Evolutionary conservation across 2,329 filamentous ascomycete species (phyloP).

Genomic region (Seiridium unicorne): DNA sequence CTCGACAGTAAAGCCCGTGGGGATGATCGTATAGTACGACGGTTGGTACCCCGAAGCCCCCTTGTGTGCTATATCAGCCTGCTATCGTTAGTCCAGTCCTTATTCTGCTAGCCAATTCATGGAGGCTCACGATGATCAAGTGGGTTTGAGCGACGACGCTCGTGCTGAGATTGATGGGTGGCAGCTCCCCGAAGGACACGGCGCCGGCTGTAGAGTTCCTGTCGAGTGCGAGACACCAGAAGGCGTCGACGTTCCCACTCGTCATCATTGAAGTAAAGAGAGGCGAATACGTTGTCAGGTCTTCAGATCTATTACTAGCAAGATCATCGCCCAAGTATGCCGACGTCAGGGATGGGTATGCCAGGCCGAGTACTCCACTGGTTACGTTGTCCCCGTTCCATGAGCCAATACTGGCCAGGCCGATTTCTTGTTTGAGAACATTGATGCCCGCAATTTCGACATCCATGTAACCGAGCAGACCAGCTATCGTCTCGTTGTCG

Average conservation of each 20-base stretch:
- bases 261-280: slow-evolving; percentile 47
- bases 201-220: slow-evolving; percentile 45
- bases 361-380: slow-evolving; percentile 49
- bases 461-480: slow-evolving; percentile 45
- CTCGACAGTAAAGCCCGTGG: slow-evolving; percentile 45
- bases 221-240: slow-evolving; percentile 47
- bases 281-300: slow-evolving; percentile 40
- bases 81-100: slow-evolving; percentile 3
- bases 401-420: slow-evolving; percentile 46
- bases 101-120: neutral
- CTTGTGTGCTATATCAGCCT: slow-evolving; percentile 41
- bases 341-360: slow-evolving; percentile 48
- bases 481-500: slow-evolving; percentile 47
- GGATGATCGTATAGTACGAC: slow-evolving; percentile 53
- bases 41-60: slow-evolving; percentile 39
- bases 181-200: slow-evolving; percentile 46
- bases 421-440: slow-evolving; percentile 45
- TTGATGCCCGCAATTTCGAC: slow-evolving; percentile 43
- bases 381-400: slow-evolving; percentile 53
- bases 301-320: slow-evolving; percentile 27
- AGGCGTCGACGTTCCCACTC: slow-evolving; percentile 41
- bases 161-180: slow-evolving; percentile 31
- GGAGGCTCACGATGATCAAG: slow-evolving; percentile 41
- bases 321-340: slow-evolving; percentile 39
- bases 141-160: slow-evolving; percentile 30